These are phyloP conservation scores for Gnetum montanum DNA, from an alignment of 75 land plant genomes.

Conservation along the genomic window DNA sequence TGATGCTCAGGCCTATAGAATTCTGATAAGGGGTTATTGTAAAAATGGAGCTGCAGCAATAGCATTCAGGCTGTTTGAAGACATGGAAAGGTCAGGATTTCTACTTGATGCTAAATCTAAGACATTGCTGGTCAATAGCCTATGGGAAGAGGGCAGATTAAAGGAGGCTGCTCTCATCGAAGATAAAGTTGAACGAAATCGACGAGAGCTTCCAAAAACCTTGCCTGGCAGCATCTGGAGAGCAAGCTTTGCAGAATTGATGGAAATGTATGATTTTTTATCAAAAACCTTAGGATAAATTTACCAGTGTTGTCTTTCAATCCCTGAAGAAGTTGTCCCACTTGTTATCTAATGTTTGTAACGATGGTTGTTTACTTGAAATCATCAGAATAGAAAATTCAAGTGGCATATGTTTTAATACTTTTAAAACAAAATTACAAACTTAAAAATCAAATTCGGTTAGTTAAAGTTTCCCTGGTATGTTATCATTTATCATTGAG, in stretches of 20 bases:
- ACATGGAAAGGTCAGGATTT: slow-evolving; percentile 27
- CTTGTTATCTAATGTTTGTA: background rate
- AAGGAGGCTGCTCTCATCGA: slow-evolving; percentile 56
- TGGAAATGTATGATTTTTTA: slow-evolving; percentile 23
- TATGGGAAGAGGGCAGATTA: slow-evolving; percentile 57
- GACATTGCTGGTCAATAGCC: slow-evolving; percentile 39
- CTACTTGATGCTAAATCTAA: slow-evolving; percentile 37
- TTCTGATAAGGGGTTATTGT: slow-evolving; percentile 45
- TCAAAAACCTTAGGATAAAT: slow-evolving; percentile 14
- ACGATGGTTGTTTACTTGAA: no score
- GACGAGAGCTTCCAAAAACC: slow-evolving; percentile 17
- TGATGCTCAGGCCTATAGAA: slow-evolving; percentile 41
- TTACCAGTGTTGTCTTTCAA: no score
- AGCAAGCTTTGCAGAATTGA: slow-evolving; percentile 37
- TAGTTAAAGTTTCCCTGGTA: no score
- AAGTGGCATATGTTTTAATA: no score
- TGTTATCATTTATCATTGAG: no score
- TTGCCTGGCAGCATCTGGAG: slow-evolving; percentile 53
- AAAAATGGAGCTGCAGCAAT: slow-evolving; percentile 41
- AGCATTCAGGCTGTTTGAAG: slow-evolving; percentile 52
- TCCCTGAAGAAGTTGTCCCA: background rate
- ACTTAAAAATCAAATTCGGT: no score
- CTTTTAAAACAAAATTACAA: no score
- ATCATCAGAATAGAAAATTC: background rate
- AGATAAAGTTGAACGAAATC: slow-evolving; percentile 34